Conservation (phyloP, 2,329 filamentous ascomycete genomes). For the Aspergillus jensenii region DNA sequence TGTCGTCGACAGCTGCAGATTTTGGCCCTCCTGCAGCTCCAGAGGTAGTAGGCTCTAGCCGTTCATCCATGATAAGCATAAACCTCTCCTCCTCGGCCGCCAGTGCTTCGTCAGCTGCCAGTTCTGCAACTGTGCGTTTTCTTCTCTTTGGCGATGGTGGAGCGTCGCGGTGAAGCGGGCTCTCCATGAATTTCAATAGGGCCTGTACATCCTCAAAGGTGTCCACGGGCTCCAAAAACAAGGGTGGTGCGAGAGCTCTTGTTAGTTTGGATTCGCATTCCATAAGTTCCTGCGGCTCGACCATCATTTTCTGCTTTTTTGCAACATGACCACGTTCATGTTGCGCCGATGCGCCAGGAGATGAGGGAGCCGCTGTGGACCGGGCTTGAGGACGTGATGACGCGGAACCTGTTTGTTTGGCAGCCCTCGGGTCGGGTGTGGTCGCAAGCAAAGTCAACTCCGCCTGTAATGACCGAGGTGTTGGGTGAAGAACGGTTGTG, state of each 20-base stretch:
- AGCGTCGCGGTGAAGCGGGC: conserved; percentile 73
- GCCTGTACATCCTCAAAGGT: conserved; percentile 67
- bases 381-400: conserved; percentile 40
- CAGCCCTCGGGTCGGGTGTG: conserved; percentile 61
- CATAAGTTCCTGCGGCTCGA: conserved; percentile 72
- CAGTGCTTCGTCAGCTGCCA: conserved; percentile 90
- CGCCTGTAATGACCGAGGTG: conserved; percentile 68
- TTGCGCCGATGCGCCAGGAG: conserved; percentile 68
- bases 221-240: conserved; percentile 75
- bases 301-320: conserved; percentile 73
- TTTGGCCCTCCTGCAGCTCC: conserved; percentile 58
- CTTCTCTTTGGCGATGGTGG: conserved; percentile 83
- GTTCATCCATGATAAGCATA: conserved; percentile 89
- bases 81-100: conserved; percentile 87
- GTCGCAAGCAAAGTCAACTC: conserved; percentile 76
- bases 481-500: conserved; percentile 84
- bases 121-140: conserved; percentile 90
- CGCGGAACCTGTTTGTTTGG: conserved; percentile 47
- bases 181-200: conserved; percentile 69
- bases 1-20: conserved; percentile 70
- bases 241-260: conserved; percentile 68
- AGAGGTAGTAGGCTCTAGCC: conserved; percentile 62
- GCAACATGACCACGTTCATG: conserved; percentile 53
- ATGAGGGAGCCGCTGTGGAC: conserved; percentile 54
- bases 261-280: conserved; percentile 76